phyloP scores from a whole-genome alignment of 1,139 yeast genomes.

The Pichia inconspicua region DNA sequence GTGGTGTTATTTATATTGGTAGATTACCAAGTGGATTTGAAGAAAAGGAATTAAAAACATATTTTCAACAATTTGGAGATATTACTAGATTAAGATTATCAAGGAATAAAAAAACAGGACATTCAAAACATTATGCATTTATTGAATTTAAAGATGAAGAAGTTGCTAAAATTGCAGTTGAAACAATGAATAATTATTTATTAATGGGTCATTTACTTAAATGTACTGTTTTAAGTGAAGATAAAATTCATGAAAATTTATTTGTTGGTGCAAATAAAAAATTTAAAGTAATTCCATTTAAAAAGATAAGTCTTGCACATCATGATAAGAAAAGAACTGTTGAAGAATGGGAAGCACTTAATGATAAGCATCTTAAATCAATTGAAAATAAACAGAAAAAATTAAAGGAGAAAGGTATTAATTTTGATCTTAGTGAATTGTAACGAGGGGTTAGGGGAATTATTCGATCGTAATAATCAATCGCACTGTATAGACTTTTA shows the following conservation, averaged over 20 bases:
- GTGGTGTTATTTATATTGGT: conserved; percentile 80
- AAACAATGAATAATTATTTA: conserved; percentile 91
- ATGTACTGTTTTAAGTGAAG: conserved; percentile 47
- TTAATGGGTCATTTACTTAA: conserved; percentile 78
- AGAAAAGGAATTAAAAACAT: conserved; percentile 70
- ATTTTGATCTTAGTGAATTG: conserved; percentile 31
- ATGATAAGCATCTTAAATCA: conserved; percentile 38
- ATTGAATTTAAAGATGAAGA: conserved; percentile 68
- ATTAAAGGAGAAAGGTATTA: conserved; percentile 49
- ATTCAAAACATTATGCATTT: conserved; percentile 88
- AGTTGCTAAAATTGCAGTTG: conserved; percentile 84
- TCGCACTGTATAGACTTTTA: too few species aligned
- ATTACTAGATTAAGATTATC: conserved; percentile 72
- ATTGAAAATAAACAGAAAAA: conserved; percentile 38
- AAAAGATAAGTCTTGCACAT: conserved; percentile 44
- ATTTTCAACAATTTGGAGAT: conserved; percentile 85
- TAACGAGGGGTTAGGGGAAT: conserved; percentile 2
- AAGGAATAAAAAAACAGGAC: conserved; percentile 85
- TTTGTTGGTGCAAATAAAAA: conserved; percentile 46
- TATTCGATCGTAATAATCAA: too few species aligned
- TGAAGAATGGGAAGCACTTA: conserved; percentile 54
- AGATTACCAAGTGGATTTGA: conserved; percentile 90
- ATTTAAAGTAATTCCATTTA: conserved; percentile 59
- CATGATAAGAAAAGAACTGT: conserved; percentile 50
- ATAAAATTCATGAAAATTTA: conserved; percentile 40